A percentile compares a stretch with the other conserved stretches of the same genome.
These are phyloP conservation scores for Leucocoprinus leucothites DNA, from an alignment of 768 basidiomycete species.

Conservation along the genomic window DNA sequence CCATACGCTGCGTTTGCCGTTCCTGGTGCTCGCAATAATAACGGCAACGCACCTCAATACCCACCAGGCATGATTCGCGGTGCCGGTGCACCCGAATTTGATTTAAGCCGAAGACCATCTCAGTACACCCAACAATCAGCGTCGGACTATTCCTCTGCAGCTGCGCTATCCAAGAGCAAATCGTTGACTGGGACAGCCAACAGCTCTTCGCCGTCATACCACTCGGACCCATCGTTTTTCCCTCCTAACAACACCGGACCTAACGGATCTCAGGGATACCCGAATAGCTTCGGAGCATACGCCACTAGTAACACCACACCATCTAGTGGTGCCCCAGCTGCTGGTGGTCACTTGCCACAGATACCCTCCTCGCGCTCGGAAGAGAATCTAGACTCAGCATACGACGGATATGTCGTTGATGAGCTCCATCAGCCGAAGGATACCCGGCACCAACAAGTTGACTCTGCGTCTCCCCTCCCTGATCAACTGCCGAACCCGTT, in stretches of 20 bases:
- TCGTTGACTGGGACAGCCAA: neutral
- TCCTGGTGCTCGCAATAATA: conserved; percentile 13
- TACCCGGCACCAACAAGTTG: neutral
- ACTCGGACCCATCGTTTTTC: neutral
- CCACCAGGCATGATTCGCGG: conserved; percentile 12
- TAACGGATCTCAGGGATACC: neutral
- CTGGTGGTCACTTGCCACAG: neutral
- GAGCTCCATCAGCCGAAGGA: neutral
- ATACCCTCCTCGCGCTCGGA: conserved; percentile 1
- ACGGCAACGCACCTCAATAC: conserved; percentile 9
- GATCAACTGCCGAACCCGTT: conserved; percentile 19
- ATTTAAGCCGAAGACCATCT: conserved; percentile 1
- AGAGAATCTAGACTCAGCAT: conserved; percentile 21
- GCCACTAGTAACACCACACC: neutral
- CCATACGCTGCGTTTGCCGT: conserved; percentile 40
- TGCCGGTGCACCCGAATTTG: conserved; percentile 6
- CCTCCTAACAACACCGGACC: neutral
- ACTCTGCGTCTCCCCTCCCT: neutral
- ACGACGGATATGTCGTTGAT: conserved; percentile 31
- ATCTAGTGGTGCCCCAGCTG: neutral
- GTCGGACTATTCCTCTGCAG: conserved; percentile 3
- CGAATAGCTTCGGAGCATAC: conserved; percentile 1
- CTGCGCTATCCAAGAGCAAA: conserved; percentile 7
- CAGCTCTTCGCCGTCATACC: neutral
- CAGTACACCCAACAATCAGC: neutral